These are phyloP conservation scores for Halophytophthora polymorphica DNA, from an alignment of 352 stramenopile species.

Conservation along the genomic window DNA sequence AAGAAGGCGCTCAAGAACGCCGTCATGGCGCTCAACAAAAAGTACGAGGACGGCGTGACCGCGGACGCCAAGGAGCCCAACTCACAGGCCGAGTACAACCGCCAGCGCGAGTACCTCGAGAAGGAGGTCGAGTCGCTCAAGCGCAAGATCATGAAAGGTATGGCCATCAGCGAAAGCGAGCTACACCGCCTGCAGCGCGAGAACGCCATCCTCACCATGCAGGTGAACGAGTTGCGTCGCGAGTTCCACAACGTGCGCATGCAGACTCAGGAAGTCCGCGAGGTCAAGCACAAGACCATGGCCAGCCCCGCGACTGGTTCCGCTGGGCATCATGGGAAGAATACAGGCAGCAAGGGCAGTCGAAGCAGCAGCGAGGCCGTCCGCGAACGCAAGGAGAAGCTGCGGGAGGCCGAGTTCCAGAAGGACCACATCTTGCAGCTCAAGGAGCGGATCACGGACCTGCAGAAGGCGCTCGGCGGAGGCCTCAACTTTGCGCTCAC, in stretches of 20 bases:
- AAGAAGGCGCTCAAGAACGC: constrained; percentile 78
- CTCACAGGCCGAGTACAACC: constrained; percentile 88
- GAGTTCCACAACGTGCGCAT: constrained; percentile 82
- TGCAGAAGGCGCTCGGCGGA: constrained; percentile 66
- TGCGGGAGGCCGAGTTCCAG: constrained; percentile 65
- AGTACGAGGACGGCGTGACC: constrained; percentile 74
- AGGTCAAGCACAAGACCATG: constrained; percentile 37
- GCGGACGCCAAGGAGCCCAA: constrained; percentile 85
- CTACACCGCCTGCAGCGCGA: constrained; percentile 77
- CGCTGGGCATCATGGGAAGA: constrained; percentile 14
- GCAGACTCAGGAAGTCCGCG: constrained; percentile 59
- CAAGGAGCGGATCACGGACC: constrained; percentile 49
- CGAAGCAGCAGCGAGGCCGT: constrained; percentile 11
- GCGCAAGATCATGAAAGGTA: constrained; percentile 86
- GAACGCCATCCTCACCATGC: constrained; percentile 74
- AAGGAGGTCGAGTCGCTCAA: constrained; percentile 89
- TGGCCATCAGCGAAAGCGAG: constrained; percentile 81
- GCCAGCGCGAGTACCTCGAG: constrained; percentile 91
- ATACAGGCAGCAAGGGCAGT: constrained; percentile 13
- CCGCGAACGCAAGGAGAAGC: constrained; percentile 42
- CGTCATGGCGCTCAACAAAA: constrained; percentile 84
- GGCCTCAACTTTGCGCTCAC: constrained; percentile 52
- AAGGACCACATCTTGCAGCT: constrained; percentile 72
- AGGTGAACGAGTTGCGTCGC: constrained; percentile 81
- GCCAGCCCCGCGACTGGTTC: constrained; percentile 2